These are phyloP conservation scores for Hypoxylon sp. DNA, from an alignment of 2,329 filamentous ascomycete species.

Conservation along the genomic window DNA sequence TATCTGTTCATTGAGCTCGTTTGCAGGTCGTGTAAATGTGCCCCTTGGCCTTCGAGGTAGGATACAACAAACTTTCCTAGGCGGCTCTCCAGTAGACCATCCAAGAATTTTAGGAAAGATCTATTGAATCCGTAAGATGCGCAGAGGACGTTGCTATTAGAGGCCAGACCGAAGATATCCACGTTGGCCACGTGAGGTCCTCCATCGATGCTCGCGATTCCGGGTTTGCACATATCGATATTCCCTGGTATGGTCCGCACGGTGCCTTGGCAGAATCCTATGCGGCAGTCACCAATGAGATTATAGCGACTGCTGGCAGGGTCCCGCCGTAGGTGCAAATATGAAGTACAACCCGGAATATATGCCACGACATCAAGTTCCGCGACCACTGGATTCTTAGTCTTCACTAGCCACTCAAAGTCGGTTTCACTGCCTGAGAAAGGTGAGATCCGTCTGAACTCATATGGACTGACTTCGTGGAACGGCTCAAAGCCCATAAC, in stretches of 20 bases:
- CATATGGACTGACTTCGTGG: not conserved
- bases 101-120: slow-evolving; percentile 1
- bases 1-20: not conserved
- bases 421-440: not conserved
- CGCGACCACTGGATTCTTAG: not conserved
- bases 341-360: slow-evolving; percentile 8
- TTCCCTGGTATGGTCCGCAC: not conserved
- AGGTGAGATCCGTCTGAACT: not conserved
- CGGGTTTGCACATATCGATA: not conserved
- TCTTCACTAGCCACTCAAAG: slow-evolving; percentile 10
- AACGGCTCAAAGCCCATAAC: slow-evolving; percentile 2
- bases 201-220: not conserved
- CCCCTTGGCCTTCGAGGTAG: not conserved
- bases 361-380: slow-evolving; percentile 9
- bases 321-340: slow-evolving; percentile 7
- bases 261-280: slow-evolving; percentile 7
- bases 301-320: not conserved
- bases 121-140: slow-evolving; percentile 5
- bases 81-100: not conserved
- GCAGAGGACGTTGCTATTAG: slow-evolving; percentile 1
- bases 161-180: not conserved
- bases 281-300: slow-evolving; percentile 8
- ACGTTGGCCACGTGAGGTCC: not conserved
- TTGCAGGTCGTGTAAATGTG: not conserved
- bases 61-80: slow-evolving; percentile 3